A percentile compares a stretch with the other conserved stretches of the same genome.
These are phyloP conservation scores for Phaeosphaeriaceae sp. DNA, from an alignment of 2,329 filamentous ascomycete species.

Conservation along the genomic window DNA sequence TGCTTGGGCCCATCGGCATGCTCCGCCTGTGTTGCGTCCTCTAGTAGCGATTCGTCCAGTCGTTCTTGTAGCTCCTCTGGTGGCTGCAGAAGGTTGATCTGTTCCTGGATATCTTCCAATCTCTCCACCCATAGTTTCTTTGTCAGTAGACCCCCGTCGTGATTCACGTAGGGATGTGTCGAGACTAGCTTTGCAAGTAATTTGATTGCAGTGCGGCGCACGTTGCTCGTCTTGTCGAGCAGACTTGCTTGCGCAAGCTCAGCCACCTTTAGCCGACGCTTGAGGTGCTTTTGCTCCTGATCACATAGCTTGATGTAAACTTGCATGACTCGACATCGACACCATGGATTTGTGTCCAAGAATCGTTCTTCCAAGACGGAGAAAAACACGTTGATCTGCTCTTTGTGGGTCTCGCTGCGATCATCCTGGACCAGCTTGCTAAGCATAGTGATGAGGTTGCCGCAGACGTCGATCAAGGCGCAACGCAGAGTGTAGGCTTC, in stretches of 20 bases:
- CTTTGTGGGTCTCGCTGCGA: slow-evolving; percentile 89
- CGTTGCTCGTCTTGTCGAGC: slow-evolving; percentile 98
- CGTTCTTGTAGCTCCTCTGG: slow-evolving; percentile 77
- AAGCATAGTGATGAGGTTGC: slow-evolving; percentile 90
- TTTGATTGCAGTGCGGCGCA: slow-evolving; percentile 93
- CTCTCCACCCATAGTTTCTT: slow-evolving; percentile 85
- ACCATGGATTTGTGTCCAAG: slow-evolving; percentile 95
- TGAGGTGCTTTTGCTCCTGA: slow-evolving; percentile 88
- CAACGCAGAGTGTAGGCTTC: slow-evolving; percentile 96
- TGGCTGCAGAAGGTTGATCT: slow-evolving; percentile 82
- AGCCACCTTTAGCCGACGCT: slow-evolving; percentile 84
- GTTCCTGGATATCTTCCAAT: slow-evolving; percentile 81
- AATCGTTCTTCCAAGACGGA: slow-evolving; percentile 96
- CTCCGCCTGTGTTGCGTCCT: slow-evolving; percentile 85
- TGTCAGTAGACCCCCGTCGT: slow-evolving; percentile 78
- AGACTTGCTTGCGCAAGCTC: slow-evolving; percentile 88
- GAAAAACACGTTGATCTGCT: slow-evolving; percentile 95
- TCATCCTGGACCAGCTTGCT: slow-evolving; percentile 83
- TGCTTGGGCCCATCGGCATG: slow-evolving; percentile 56
- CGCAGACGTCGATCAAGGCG: slow-evolving; percentile 94
- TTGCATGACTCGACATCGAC: slow-evolving; percentile 87
- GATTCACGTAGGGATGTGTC: slow-evolving; percentile 79
- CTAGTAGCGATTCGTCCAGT: slow-evolving; percentile 81
- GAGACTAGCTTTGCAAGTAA: slow-evolving; percentile 86
- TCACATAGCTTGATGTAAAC: slow-evolving; percentile 93